phyloP scores from a whole-genome alignment of 2,329 filamentous ascomycete genomes.

The Lojkania enalia region DNA sequence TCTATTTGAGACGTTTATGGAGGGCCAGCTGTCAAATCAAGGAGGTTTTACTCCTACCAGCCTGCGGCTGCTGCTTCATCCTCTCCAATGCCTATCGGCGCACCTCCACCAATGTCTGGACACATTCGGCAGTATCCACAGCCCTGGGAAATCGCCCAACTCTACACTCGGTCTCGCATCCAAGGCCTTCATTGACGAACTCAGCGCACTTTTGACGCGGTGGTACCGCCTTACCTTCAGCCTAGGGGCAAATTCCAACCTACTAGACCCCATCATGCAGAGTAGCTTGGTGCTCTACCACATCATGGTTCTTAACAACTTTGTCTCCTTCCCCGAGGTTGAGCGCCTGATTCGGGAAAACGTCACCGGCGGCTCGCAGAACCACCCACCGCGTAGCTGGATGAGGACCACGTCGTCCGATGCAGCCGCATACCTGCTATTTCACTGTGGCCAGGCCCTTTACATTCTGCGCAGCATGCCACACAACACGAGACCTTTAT shows the following conservation, averaged over 20 bases:
- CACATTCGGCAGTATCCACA: conserved; percentile 1
- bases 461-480: conserved; percentile 57
- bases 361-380: conserved; percentile 29
- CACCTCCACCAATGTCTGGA: conserved; percentile 4
- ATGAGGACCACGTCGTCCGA: conserved; percentile 1
- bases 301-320: conserved; percentile 59
- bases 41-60: not conserved
- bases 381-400: not conserved
- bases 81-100: conserved; percentile 1
- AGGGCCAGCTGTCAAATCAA: not conserved
- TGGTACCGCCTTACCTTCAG: conserved; percentile 59
- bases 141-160: not conserved
- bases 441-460: conserved; percentile 61
- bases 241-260: not conserved
- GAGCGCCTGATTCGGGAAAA: conserved; percentile 59
- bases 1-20: conserved; percentile 3
- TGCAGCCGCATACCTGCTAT: conserved; percentile 41
- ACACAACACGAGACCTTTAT: conserved; percentile 54
- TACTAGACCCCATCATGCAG: conserved; percentile 7
- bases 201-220: conserved; percentile 55
- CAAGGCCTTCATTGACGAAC: conserved; percentile 46
- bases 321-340: conserved; percentile 59
- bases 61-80: conserved; percentile 4
- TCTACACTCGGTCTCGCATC: conserved; percentile 1
- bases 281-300: conserved; percentile 62